A percentile compares a stretch with the other conserved stretches of the same genome.
These are phyloP conservation scores for Xylaria grammica DNA, from an alignment of 495 filamentous ascomycete species.

Conservation along the genomic window DNA sequence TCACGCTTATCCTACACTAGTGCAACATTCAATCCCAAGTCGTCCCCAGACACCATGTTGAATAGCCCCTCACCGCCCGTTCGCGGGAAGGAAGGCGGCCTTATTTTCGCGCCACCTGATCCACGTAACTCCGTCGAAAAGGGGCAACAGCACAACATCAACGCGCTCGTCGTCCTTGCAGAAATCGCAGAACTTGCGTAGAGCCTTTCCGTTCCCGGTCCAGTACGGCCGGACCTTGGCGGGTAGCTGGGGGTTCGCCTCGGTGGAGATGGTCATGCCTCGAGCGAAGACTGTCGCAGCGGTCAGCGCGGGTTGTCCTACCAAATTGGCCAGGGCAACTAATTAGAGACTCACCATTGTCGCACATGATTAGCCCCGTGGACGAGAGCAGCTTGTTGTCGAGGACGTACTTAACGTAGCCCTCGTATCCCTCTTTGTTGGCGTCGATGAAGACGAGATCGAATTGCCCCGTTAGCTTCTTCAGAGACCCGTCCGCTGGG, in stretches of 20 bases:
- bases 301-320: not conserved
- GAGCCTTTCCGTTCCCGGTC: conserved; percentile 17
- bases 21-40: not conserved
- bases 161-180: conserved; percentile 33
- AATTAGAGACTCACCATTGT: conserved; percentile 32
- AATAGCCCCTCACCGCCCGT: not conserved
- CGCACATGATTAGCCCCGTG: conserved; percentile 36
- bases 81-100: not conserved
- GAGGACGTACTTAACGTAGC: conserved; percentile 28
- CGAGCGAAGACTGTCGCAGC: conserved; percentile 27
- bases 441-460: conserved; percentile 41
- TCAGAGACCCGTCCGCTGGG: conserved; percentile 2
- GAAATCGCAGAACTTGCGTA: conserved; percentile 36
- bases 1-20: not conserved
- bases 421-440: conserved; percentile 33
- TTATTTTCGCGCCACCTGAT: conserved; percentile 27
- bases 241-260: not conserved
- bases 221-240: conserved; percentile 20
- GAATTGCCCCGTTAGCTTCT: conserved; percentile 27
- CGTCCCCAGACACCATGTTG: not conserved
- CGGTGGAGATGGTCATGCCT: conserved; percentile 20
- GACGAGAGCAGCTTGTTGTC: conserved; percentile 32
- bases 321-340: not conserved
- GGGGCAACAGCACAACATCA: conserved; percentile 38
- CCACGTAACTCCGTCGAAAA: conserved; percentile 42